Conservation (phyloP, 106 monocot genomes). For the Dendrobium catenatum region DNA sequence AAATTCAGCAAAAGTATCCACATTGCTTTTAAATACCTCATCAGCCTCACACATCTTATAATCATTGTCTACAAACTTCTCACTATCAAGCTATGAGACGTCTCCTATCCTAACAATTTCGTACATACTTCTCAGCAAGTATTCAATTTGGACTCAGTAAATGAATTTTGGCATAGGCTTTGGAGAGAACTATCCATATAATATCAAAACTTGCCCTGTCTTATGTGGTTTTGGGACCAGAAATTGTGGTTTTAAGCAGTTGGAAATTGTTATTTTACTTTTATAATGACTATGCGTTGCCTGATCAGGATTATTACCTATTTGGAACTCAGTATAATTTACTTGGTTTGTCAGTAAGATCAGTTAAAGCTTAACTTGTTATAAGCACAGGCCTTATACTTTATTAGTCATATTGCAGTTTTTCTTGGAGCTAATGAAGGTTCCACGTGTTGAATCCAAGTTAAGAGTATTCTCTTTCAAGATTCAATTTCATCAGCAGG, state of each 20-base stretch:
- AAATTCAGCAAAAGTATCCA: no score
- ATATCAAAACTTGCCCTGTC: background rate
- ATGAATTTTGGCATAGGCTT: background rate
- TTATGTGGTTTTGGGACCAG: background rate
- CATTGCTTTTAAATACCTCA: no score
- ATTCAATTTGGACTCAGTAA: background rate
- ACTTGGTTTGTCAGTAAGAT: background rate
- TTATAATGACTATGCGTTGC: background rate
- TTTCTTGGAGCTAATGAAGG: conserved; percentile 10
- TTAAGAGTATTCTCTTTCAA: conserved; percentile 11
- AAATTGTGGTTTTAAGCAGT: background rate
- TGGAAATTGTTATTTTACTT: background rate
- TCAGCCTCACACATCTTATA: no score
- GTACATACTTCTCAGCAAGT: no score
- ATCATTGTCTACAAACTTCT: no score
- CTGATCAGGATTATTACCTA: background rate
- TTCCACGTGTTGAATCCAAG: conserved; percentile 11
- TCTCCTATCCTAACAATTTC: no score
- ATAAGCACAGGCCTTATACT: background rate
- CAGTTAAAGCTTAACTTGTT: background rate
- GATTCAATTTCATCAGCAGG: conserved; percentile 8
- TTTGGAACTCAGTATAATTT: background rate
- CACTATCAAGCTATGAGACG: no score
- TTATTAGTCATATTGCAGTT: conserved; percentile 5
- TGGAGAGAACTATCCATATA: no score